These are phyloP conservation scores for Neofusicoccum cordaticola DNA, from an alignment of 2,329 filamentous ascomycete genomes.

Conservation along the genomic window DNA sequence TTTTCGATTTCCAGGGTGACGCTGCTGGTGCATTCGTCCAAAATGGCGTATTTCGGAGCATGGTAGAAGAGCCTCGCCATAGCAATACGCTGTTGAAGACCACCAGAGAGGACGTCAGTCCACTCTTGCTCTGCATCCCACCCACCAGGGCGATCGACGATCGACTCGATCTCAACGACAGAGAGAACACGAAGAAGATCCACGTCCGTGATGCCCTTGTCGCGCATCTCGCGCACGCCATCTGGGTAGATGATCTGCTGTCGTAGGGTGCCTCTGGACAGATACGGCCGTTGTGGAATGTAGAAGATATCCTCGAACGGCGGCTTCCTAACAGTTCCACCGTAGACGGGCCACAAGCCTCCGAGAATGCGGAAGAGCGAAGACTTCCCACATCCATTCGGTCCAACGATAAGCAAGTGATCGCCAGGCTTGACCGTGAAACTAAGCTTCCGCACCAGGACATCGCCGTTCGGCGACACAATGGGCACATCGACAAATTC, in stretches of 20 bases:
- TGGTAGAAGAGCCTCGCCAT: slow-evolving; percentile 97
- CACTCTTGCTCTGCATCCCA: slow-evolving; percentile 97
- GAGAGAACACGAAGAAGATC: slow-evolving; percentile 75
- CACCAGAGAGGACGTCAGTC: slow-evolving; percentile 89
- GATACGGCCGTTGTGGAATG: slow-evolving; percentile 91
- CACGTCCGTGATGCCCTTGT: slow-evolving; percentile 75
- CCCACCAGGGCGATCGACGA: slow-evolving; percentile 75
- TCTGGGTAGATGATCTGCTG: slow-evolving; percentile 98
- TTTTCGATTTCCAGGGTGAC: slow-evolving; percentile 95
- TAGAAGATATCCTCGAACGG: slow-evolving; percentile 95
- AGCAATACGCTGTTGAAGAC: slow-evolving; percentile 90
- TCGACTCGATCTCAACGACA: slow-evolving; percentile 76
- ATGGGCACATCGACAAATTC: slow-evolving; percentile 89
- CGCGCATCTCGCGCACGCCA: slow-evolving; percentile 79
- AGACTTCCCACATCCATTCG: slow-evolving; percentile 96
- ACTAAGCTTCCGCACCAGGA: slow-evolving; percentile 79
- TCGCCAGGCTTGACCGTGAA: slow-evolving; percentile 85
- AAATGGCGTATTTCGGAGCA: slow-evolving; percentile 84
- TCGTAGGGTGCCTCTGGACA: slow-evolving; percentile 85
- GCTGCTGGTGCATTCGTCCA: slow-evolving; percentile 93
- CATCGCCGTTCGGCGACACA: slow-evolving; percentile 93
- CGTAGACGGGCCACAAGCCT: slow-evolving; percentile 96
- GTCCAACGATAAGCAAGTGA: slow-evolving; percentile 90
- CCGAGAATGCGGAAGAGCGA: slow-evolving; percentile 94
- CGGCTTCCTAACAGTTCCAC: slow-evolving; percentile 87